Evolutionary conservation across 2,329 filamentous ascomycete genomes (phyloP).

Genomic region (Aspergillus spinulosporus): DNA sequence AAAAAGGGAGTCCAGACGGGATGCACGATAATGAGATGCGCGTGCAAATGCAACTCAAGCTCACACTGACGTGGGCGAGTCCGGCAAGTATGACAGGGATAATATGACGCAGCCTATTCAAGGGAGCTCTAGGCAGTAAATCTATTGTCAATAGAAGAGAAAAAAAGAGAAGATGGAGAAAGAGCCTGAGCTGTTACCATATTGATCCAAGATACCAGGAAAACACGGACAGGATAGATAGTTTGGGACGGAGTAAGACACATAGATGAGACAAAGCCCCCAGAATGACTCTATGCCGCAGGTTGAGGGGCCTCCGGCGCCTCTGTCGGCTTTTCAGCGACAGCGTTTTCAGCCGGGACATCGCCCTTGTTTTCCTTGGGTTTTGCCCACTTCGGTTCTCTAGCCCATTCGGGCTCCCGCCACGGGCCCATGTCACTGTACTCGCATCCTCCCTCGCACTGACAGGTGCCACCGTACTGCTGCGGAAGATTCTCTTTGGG

Average conservation of each 20-base stretch:
- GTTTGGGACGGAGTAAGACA: slow-evolving; percentile 5
- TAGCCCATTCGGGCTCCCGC: slow-evolving; percentile 53
- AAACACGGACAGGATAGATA: neutral
- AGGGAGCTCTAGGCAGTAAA: slow-evolving; percentile 4
- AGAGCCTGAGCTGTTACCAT: slow-evolving; percentile 21
- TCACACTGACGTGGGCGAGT: neutral
- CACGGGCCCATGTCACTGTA: slow-evolving; percentile 90
- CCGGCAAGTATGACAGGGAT: slow-evolving; percentile 8
- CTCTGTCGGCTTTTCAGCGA: slow-evolving; percentile 31
- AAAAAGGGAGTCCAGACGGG: neutral
- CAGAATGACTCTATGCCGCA: slow-evolving; percentile 29
- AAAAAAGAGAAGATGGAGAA: slow-evolving; percentile 10
- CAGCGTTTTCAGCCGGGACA: slow-evolving; percentile 29
- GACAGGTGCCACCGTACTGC: slow-evolving; percentile 79
- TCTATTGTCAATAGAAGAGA: slow-evolving; percentile 16
- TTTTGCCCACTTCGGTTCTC: slow-evolving; percentile 46
- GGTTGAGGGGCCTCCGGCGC: slow-evolving; percentile 29
- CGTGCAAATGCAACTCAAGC: slow-evolving; percentile 1
- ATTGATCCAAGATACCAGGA: slow-evolving; percentile 24
- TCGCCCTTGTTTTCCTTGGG: slow-evolving; percentile 30
- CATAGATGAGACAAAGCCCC: slow-evolving; percentile 5
- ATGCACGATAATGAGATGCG: neutral
- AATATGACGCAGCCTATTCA: slow-evolving; percentile 7
- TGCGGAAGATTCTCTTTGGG: slow-evolving; percentile 86
- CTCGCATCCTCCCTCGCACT: slow-evolving; percentile 78